Conservation (phyloP, 805 yeast genomes). For the Torulaspora franciscae region DNA sequence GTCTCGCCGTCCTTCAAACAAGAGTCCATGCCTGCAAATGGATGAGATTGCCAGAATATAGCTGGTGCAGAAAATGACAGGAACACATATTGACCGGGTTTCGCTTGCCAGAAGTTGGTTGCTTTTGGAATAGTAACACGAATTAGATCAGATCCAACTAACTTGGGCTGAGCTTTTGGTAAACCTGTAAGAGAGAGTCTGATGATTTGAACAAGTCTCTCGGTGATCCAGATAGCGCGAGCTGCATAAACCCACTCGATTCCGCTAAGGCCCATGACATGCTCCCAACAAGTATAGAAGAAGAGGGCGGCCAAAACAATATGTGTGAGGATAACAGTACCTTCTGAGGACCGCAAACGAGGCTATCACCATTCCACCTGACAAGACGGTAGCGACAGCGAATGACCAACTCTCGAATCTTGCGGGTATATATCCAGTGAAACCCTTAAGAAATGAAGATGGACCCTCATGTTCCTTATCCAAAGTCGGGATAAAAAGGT, state of each 20-base stretch:
- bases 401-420: conserved; percentile 23
- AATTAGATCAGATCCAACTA: conserved; percentile 19
- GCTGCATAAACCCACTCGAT: conserved; percentile 40
- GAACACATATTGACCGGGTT: conserved; percentile 45
- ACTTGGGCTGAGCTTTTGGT: conserved; percentile 3
- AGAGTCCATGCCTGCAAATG: conserved; percentile 47
- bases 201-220: conserved; percentile 38
- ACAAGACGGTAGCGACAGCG: conserved; percentile 29
- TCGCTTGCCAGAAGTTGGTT: conserved; percentile 36
- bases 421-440: conserved; percentile 21
- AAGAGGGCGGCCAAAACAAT: conserved; percentile 40
- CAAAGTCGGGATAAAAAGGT: conserved; percentile 16
- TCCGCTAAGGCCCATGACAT: conserved; percentile 43
- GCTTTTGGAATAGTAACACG: conserved; percentile 19
- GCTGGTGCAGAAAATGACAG: conserved; percentile 45
- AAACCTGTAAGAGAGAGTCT: conserved; percentile 28
- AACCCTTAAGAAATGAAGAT: conserved; percentile 11
- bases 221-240: conserved; percentile 40
- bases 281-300: conserved; percentile 45
- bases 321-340: conserved; percentile 41
- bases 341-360: conserved; percentile 36
- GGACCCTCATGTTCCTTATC: conserved; percentile 19
- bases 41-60: conserved; percentile 51
- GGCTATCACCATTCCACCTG: conserved; percentile 23
- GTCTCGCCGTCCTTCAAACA: conserved; percentile 31